Evolutionary conservation across 2,329 filamentous ascomycete genomes (phyloP), one percentile per base, ranked within the genome.

Genomic region (Bisporella sp.): DNA sequence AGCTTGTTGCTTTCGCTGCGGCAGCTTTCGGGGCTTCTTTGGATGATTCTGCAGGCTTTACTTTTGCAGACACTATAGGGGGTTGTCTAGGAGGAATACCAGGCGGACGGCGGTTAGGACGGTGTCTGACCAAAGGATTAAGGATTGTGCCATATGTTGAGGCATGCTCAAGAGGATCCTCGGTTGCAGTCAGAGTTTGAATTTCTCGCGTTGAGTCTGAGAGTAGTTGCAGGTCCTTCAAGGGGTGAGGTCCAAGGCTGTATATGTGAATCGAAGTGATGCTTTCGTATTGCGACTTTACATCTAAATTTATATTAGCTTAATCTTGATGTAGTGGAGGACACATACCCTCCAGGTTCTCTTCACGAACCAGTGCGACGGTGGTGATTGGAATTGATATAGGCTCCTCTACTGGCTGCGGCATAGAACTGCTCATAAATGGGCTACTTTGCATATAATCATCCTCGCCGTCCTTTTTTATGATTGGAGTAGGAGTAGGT

Each of bases 221-320:
- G 39, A 96, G 72, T 1, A 84, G 66, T 59, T 88, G 81, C 13
- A 93, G 69, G 62, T 92, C 77, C 64, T 84, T 85, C 12, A 90
- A 72, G 1, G 82, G 77, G 37, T 81, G 77, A 1, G 87, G 77
- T 41, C 87, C 83, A 13, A 97, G 64, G 62, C 90, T 96, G 71
- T 97, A 97, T 41, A 97, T 72, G 60, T 96, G 89, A 53, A 96
- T 84, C 0, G 88, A 87, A 0, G 75, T 77, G 48, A 96, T 81
- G n/a, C 81, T 73, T 45, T 86, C 76, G 57, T 92, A 95, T 12
- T 79, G 75, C 11, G 74, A 71, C 51, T 89, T 81, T 1, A 79
- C 73, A 56, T 79, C 87, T 92, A 37, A 9, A 9, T 37, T n/a
- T 9, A 37, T 37, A 37, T 37, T n/a, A 8, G 35, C 8, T n/a